These are phyloP conservation scores for Tetracladium marchalianum DNA, from an alignment of 495 filamentous ascomycete genomes.

Conservation along the genomic window DNA sequence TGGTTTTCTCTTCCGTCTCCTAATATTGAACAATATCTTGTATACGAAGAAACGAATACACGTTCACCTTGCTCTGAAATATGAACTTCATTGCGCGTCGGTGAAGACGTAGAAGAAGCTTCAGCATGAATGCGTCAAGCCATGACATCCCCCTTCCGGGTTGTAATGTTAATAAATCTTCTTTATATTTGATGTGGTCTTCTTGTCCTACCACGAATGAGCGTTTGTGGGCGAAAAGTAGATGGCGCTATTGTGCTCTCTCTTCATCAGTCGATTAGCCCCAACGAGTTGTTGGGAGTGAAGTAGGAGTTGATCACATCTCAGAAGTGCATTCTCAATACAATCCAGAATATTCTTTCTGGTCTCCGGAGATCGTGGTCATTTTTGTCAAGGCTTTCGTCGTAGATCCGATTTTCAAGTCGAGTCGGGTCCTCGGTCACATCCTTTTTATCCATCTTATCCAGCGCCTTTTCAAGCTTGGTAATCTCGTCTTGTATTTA, in stretches of 20 bases:
- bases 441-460: constrained; percentile 20
- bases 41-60: too few relatives aligned
- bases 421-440: constrained; percentile 2
- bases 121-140: constrained; percentile 27
- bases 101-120: constrained; percentile 18
- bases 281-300: not conserved
- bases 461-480: constrained; percentile 23
- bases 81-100: too few relatives aligned
- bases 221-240: constrained; percentile 20
- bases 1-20: too few relatives aligned
- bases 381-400: constrained; percentile 21
- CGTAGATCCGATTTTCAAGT: constrained; percentile 4
- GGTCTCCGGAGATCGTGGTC: constrained; percentile 20
- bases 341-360: constrained; percentile 9
- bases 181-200: constrained; percentile 20
- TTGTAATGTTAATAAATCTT: constrained; percentile 28
- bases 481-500: constrained; percentile 29
- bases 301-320: constrained; percentile 4
- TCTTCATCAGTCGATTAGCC: constrained; percentile 5
- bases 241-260: constrained; percentile 22
- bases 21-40: too few relatives aligned
- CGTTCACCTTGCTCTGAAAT: too few relatives aligned
- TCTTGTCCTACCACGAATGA: constrained; percentile 17
- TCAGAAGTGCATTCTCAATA: constrained; percentile 2
- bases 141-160: constrained; percentile 26